Evolutionary conservation across 164 flowering plant species (phyloP).

Genomic region (Annona squamosa): DNA sequence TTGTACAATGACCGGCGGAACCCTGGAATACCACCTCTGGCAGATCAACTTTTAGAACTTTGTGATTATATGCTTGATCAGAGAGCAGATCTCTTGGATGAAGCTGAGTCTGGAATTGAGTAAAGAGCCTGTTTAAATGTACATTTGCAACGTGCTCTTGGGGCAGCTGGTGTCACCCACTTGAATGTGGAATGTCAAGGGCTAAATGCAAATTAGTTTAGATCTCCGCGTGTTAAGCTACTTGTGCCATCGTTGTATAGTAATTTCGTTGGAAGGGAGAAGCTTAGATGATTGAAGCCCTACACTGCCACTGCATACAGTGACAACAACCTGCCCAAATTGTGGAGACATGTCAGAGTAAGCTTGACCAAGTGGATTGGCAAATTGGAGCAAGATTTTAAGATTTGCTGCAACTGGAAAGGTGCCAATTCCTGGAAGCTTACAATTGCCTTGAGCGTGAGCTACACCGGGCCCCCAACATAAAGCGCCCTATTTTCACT

Average conservation of each 20-base stretch:
- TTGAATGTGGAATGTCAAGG: background rate
- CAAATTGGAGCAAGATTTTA: no score
- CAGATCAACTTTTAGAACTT: slow-evolving; percentile 80
- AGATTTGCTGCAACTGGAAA: no score
- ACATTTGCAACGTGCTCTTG: background rate
- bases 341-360: no score
- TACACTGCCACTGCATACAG: no score
- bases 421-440: no score
- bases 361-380: no score
- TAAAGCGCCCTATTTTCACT: no score
- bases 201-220: background rate
- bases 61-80: slow-evolving; percentile 63
- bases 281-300: background rate
- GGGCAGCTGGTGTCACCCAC: background rate
- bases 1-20: slow-evolving; percentile 67
- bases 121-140: background rate
- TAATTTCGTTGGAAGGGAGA: background rate
- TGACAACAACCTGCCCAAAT: no score
- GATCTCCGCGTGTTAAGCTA: background rate
- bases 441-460: no score
- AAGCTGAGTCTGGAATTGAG: slow-evolving; percentile 75
- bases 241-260: background rate
- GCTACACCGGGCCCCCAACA: no score
- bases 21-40: slow-evolving; percentile 93
- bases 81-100: slow-evolving; percentile 31